These are phyloP conservation scores for Parastagonospora avenae DNA, from an alignment of 2,329 filamentous ascomycete species.

Conservation along the genomic window DNA sequence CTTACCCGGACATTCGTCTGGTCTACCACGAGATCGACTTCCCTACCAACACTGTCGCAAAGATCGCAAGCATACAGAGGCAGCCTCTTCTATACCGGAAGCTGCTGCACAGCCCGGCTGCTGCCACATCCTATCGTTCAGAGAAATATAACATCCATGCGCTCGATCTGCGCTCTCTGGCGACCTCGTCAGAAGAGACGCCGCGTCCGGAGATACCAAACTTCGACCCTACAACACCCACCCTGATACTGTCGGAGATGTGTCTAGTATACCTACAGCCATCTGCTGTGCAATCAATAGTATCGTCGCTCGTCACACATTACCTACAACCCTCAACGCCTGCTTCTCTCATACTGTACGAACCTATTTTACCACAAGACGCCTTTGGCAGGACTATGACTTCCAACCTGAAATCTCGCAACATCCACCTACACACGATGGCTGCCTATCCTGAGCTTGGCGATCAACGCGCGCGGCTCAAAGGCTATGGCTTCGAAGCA, in stretches of 20 bases:
- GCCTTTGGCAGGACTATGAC: slow-evolving; percentile 93
- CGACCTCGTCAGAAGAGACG: slow-evolving; percentile 23
- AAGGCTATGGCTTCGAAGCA: slow-evolving; percentile 66
- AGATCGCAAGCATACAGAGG: slow-evolving; percentile 56
- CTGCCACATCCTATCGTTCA: slow-evolving; percentile 52
- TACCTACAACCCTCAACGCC: slow-evolving; percentile 53
- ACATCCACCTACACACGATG: slow-evolving; percentile 84
- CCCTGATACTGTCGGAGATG: slow-evolving; percentile 89
- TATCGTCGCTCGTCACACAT: slow-evolving; percentile 51
- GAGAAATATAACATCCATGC: slow-evolving; percentile 60
- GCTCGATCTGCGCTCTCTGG: slow-evolving; percentile 71
- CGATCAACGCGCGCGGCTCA: slow-evolving; percentile 72
- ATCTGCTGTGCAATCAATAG: slow-evolving; percentile 65
- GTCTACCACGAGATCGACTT: slow-evolving; percentile 96
- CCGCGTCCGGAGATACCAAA: slow-evolving; percentile 42
- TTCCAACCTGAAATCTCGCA: slow-evolving; percentile 79
- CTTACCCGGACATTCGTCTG: slow-evolving; percentile 53
- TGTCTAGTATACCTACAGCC: slow-evolving; percentile 87
- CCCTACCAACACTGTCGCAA: slow-evolving; percentile 70
- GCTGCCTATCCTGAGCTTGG: slow-evolving; percentile 70
- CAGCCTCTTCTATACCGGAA: slow-evolving; percentile 37
- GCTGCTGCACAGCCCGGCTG: slow-evolving; percentile 22
- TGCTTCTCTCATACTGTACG: slow-evolving; percentile 76
- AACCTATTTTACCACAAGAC: slow-evolving; percentile 83
- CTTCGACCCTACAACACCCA: slow-evolving; percentile 68